phyloP scores from a whole-genome alignment of 108 stramenopile species.

The Phaeodactylum tricornutum region DNA sequence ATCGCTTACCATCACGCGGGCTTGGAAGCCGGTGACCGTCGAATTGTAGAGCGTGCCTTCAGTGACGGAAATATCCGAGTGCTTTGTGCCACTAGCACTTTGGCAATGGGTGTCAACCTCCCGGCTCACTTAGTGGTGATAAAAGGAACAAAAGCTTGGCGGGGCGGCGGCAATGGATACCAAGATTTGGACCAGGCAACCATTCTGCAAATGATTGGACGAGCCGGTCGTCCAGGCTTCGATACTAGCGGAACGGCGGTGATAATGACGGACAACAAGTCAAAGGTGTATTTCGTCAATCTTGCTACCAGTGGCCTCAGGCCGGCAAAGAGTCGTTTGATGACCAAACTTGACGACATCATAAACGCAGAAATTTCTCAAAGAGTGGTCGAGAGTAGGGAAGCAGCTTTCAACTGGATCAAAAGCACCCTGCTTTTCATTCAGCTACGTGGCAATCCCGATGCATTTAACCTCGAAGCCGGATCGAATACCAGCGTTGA shows the following conservation, averaged over 20 bases:
- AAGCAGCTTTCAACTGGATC: conserved; percentile 54
- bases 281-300: conserved; percentile 23
- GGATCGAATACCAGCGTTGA: conserved; percentile 10
- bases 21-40: conserved; percentile 52
- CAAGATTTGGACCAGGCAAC: conserved; percentile 75
- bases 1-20: conserved; percentile 90
- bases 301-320: conserved; percentile 35
- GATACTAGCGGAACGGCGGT: conserved; percentile 90
- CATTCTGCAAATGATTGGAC: conserved; percentile 94
- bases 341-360: conserved; percentile 51
- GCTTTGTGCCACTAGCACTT: conserved; percentile 90
- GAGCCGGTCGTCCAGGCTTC: conserved; percentile 93
- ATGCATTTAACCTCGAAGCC: conserved; percentile 22
- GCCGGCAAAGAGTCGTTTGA: conserved; percentile 57
- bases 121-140: conserved; percentile 93
- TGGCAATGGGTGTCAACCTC: conserved; percentile 95
- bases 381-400: conserved; percentile 42
- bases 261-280: conserved; percentile 66
- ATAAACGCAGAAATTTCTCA: conserved; percentile 80
- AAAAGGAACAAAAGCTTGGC: conserved; percentile 86
- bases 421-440: conserved; percentile 52
- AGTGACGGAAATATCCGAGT: conserved; percentile 44
- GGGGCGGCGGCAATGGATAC: conserved; percentile 73
- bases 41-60: conserved; percentile 74
- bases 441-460: conserved; percentile 33